phyloP scores from a whole-genome alignment of 192 early-diverging fungal species.

The Dissophora globulifera region DNA sequence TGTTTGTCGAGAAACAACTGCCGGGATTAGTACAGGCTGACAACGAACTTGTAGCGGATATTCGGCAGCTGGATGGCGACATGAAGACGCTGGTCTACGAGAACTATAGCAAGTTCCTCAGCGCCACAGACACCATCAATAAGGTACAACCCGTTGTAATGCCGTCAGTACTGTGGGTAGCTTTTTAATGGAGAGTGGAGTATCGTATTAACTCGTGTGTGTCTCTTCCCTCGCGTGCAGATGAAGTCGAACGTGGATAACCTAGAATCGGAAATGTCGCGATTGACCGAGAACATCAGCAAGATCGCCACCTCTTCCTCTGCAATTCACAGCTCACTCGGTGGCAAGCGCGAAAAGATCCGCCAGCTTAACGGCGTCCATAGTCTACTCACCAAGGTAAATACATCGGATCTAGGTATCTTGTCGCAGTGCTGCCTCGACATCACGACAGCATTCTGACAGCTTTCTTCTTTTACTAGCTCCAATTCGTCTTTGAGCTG shows the following conservation, averaged over 20 bases:
- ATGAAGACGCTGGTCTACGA: conserved; percentile 99
- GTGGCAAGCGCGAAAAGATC: conserved; percentile 75
- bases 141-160: conserved; percentile 61
- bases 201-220: no score
- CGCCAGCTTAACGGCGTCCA: conserved; percentile 78
- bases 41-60: conserved; percentile 82
- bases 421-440: no score
- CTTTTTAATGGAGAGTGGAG: no score
- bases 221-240: no score
- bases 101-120: conserved; percentile 98
- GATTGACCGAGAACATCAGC: conserved; percentile 74
- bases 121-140: conserved; percentile 91
- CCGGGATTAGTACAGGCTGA: conserved; percentile 76
- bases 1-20: conserved; percentile 74
- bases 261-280: conserved; percentile 87
- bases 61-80: conserved; percentile 91
- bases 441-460: no score
- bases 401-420: no score
- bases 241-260: conserved; percentile 89
- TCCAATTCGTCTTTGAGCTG: conserved; percentile 91
- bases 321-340: conserved; percentile 69
- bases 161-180: no score
- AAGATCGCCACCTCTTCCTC: conserved; percentile 65
- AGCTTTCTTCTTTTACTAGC: conserved; percentile 51
- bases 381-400: conserved; percentile 74